Evolutionary conservation across 31 red algal genomes (phyloP).

Genomic region (Odonthalia washingtoniensis): DNA sequence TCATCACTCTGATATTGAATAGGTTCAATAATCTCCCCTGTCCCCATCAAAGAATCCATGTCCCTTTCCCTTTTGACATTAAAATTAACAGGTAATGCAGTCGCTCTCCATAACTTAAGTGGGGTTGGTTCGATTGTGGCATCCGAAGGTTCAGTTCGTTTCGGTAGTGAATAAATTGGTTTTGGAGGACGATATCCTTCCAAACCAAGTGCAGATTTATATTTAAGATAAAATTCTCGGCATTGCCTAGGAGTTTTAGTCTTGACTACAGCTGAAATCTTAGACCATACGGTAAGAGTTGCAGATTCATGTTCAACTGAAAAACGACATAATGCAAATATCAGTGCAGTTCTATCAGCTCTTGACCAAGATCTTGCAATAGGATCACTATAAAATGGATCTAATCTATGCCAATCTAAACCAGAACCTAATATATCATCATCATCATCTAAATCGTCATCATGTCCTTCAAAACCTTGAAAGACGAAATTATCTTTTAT

Average conservation of each 20-base stretch:
- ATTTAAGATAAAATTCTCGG: conserved; percentile 68
- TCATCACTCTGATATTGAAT: no score
- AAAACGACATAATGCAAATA: conserved; percentile 70
- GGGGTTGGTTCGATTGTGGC: not conserved
- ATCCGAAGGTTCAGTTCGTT: conserved; percentile 12
- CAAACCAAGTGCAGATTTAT: conserved; percentile 51
- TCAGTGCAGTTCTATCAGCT: conserved; percentile 51
- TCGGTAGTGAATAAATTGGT: not conserved
- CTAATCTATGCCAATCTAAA: conserved; percentile 17
- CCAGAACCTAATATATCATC: conserved; percentile 15
- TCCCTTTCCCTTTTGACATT: no score
- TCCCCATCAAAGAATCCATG: no score
- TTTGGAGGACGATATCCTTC: conserved; percentile 61
- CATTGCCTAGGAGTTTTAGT: conserved; percentile 77
- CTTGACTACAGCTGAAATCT: conserved; percentile 55
- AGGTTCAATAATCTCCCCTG: no score
- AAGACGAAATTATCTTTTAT: conserved; percentile 78
- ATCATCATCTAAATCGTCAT: conserved; percentile 33
- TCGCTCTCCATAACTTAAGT: not conserved
- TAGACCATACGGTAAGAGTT: conserved; percentile 58
- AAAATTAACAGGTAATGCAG: no score
- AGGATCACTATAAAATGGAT: not conserved
- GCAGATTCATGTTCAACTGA: conserved; percentile 48
- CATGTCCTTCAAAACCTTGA: conserved; percentile 23
- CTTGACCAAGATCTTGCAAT: conserved; percentile 33